phyloP scores from a whole-genome alignment of 495 filamentous ascomycete species.

The Lasiosphaeria hispida region DNA sequence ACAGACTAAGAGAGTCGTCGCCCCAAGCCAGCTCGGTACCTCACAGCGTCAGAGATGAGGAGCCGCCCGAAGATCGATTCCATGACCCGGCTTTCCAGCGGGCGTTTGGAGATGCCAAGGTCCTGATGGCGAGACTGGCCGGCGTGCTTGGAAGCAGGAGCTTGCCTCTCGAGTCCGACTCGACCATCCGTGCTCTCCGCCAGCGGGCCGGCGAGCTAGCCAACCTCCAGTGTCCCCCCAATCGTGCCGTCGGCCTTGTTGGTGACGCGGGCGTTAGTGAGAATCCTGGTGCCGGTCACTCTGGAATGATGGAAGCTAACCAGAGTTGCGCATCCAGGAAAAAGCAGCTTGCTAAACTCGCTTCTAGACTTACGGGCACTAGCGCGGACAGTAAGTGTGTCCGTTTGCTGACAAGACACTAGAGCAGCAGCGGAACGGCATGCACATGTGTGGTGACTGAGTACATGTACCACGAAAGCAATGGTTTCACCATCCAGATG shows the following conservation, averaged over 20 bases:
- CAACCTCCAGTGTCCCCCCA: conserved; percentile 33
- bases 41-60: conserved; percentile 35
- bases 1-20: conserved; percentile 11
- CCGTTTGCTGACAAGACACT: background rate
- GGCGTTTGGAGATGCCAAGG: conserved; percentile 27
- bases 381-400: conserved; percentile 31
- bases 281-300: background rate
- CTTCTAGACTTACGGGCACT: conserved; percentile 32
- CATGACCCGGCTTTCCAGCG: conserved; percentile 33
- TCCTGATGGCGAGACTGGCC: conserved; percentile 25
- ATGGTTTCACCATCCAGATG: conserved; percentile 33
- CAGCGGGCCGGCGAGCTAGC: conserved; percentile 27
- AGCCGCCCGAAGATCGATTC: conserved; percentile 33
- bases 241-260: conserved; percentile 39
- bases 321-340: conserved; percentile 20
- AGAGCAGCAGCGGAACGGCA: conserved; percentile 37
- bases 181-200: conserved; percentile 33
- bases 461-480: conserved; percentile 34
- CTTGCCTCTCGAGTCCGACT: conserved; percentile 31
- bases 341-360: conserved; percentile 43
- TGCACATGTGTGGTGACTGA: conserved; percentile 46
- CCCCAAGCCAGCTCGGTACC: conserved; percentile 11
- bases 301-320: background rate
- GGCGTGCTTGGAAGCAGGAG: conserved; percentile 30
- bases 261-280: conserved; percentile 41